Evolutionary conservation across 371 early-diverging fungal species (phyloP).

Genomic region (Apophysomyces elegans): DNA sequence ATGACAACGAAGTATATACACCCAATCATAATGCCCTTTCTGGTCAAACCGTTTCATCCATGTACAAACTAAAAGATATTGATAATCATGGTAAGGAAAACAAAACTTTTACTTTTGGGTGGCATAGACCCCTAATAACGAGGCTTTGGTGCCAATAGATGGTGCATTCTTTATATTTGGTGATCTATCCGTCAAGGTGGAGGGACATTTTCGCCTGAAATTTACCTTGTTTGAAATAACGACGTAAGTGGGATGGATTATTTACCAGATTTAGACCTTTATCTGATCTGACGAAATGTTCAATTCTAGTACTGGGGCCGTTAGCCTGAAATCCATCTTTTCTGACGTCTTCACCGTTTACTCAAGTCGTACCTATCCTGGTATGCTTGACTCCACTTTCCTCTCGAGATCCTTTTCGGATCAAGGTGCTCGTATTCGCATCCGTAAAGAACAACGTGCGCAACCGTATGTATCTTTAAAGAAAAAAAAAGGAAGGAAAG

Average conservation of each 20-base stretch:
- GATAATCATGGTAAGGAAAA: constrained; percentile 39
- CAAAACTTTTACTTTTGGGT: too few relatives aligned
- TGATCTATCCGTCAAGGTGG: constrained; percentile 88
- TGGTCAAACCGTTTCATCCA: constrained; percentile 51
- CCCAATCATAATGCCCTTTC: constrained; percentile 46
- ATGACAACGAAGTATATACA: constrained; percentile 37
- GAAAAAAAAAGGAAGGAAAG: constrained; percentile 1
- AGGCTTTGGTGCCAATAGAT: constrained; percentile 39
- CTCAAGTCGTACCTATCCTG: constrained; percentile 90
- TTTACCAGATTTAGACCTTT: not conserved
- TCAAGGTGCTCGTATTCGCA: constrained; percentile 55
- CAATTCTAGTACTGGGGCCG: constrained; percentile 28
- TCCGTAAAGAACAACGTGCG: constrained; percentile 54
- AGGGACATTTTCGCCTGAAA: constrained; percentile 87
- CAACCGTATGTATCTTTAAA: constrained; percentile 36
- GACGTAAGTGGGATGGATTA: constrained; percentile 43
- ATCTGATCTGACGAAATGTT: constrained; percentile 8
- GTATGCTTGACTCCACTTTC: constrained; percentile 73
- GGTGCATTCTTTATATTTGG: constrained; percentile 96
- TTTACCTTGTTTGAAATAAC: constrained; percentile 89
- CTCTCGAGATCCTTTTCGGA: constrained; percentile 55
- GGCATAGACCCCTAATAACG: too few relatives aligned
- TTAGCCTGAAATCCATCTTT: constrained; percentile 34
- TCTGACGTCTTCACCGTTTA: constrained; percentile 79
- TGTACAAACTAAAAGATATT: constrained; percentile 51